Conservation (phyloP, 768 basidiomycete species). For the Mycena kentingensis region DNA sequence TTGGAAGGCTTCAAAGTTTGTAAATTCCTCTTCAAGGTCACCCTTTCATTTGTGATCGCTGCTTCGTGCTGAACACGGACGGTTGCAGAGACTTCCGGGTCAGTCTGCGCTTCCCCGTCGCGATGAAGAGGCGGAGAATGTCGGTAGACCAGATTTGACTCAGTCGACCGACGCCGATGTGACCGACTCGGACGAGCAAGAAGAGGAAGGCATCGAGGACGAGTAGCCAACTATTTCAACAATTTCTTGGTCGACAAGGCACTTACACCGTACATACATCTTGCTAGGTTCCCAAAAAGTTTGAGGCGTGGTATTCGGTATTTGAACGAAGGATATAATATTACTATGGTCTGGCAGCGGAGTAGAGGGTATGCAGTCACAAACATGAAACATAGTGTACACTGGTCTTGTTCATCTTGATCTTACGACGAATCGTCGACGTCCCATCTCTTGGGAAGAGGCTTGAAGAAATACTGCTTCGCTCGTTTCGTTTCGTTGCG, state of each 20-base stretch:
- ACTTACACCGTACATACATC: too few species aligned
- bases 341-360: slow-evolving; percentile 13
- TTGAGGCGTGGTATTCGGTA: slow-evolving; percentile 10
- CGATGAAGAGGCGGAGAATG: slow-evolving; percentile 23
- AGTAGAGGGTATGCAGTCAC: slow-evolving; percentile 13
- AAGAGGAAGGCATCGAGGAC: background rate
- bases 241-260: too few species aligned
- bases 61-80: background rate
- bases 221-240: too few species aligned
- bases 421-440: slow-evolving; percentile 60
- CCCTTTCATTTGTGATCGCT: slow-evolving; percentile 17
- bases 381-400: slow-evolving; percentile 12
- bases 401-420: slow-evolving; percentile 4
- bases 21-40: slow-evolving; percentile 81
- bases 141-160: slow-evolving; percentile 5
- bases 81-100: slow-evolving; percentile 51
- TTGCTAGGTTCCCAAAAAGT: too few species aligned
- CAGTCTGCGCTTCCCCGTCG: slow-evolving; percentile 53
- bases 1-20: slow-evolving; percentile 79
- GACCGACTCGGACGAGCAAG: too few species aligned
- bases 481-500: slow-evolving; percentile 79
- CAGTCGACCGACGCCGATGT: background rate
- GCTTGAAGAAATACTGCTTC: slow-evolving; percentile 83
- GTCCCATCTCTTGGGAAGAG: slow-evolving; percentile 78
- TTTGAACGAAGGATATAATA: slow-evolving; percentile 14